Evolutionary conservation across 2,329 filamentous ascomycete genomes (phyloP), one percentile per base, ranked within the genome.

Genomic region (Arthrocladium fulminans): DNA sequence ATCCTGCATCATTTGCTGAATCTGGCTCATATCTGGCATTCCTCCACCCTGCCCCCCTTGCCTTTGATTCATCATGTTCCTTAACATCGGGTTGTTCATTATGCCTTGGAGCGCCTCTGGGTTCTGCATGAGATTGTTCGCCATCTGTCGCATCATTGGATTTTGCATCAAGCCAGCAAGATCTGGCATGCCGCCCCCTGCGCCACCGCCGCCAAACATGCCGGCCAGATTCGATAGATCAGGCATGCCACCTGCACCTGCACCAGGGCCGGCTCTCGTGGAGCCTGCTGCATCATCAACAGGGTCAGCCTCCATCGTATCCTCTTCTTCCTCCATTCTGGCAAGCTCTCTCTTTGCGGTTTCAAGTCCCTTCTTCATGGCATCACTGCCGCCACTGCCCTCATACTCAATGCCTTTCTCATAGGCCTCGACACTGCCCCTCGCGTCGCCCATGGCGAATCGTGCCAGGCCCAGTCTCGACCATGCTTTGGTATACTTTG

Each of bases 81-180:
- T 78, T 53, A 97, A 71, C 53, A 83, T 79, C 2, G 92, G 92
- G 73, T 98, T 97, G 74, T 75, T 88, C 89, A 98, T 95, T 50
- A 98, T 70, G 66, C 88, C 92, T 64, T 75, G 78, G 80, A 97
- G 84, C 73, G 89, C 81, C 8, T 94, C 86, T 0, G 92, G 92
- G 71, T 98, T 96, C 70, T 81, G 87, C 92, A 97, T 97, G 48
- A 98, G 70, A 68, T 87, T 95, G 73, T 96, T 88, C 3, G 92
- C 92, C 88, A 97, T 96, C 71, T 79, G 86, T 44, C 88, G 81
- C 71, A 98, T 94, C 92, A 97, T 97, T 48, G 92, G 92, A 73
- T 97, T 98, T 74, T 75, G 88, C 88, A 97, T 94, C 66, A 98
- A 82, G 54, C 80, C 79, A 55, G 80, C 71, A 20, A 98, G 73